Evolutionary conservation across 2,329 filamentous ascomycete genomes (phyloP).

Genomic region (Exophiala sideris): DNA sequence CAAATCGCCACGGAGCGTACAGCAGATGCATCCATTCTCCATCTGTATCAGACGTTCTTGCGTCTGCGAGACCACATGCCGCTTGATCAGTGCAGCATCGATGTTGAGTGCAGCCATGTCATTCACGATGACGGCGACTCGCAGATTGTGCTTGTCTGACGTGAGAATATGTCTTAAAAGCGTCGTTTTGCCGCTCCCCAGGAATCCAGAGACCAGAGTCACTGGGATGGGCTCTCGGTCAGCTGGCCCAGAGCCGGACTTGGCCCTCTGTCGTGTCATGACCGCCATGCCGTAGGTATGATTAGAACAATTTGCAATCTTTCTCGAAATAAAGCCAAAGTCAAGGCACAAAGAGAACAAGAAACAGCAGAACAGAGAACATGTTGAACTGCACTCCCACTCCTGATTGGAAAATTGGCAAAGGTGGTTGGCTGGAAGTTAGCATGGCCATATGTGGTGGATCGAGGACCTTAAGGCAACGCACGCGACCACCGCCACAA

Average conservation of each 20-base stretch:
- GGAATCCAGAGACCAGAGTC: slow-evolving; percentile 59
- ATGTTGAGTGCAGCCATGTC: slow-evolving; percentile 68
- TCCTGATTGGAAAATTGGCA: background rate
- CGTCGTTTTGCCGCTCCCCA: slow-evolving; percentile 68
- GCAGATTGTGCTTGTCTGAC: slow-evolving; percentile 61
- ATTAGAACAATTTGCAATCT: background rate
- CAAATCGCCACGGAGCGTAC: slow-evolving; percentile 67
- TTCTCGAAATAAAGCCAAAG: no score
- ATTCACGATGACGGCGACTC: slow-evolving; percentile 70
- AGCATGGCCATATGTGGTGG: background rate
- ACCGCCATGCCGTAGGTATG: background rate
- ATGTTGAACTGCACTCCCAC: background rate
- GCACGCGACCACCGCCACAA: no score
- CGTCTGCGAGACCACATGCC: slow-evolving; percentile 56
- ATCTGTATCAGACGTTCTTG: slow-evolving; percentile 65
- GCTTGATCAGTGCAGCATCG: slow-evolving; percentile 60
- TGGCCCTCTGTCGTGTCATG: background rate
- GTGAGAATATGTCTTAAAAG: slow-evolving; percentile 66
- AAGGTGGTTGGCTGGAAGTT: background rate
- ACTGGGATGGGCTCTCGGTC: slow-evolving; percentile 46
- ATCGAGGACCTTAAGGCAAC: slow-evolving; percentile 5
- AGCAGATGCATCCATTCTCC: slow-evolving; percentile 74
- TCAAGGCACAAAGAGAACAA: no score
- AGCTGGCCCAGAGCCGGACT: background rate
- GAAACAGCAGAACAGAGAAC: background rate